Base-by-base conservation (phyloP, 352 stramenopile genomes). In the Peronospora destructor region DNA sequence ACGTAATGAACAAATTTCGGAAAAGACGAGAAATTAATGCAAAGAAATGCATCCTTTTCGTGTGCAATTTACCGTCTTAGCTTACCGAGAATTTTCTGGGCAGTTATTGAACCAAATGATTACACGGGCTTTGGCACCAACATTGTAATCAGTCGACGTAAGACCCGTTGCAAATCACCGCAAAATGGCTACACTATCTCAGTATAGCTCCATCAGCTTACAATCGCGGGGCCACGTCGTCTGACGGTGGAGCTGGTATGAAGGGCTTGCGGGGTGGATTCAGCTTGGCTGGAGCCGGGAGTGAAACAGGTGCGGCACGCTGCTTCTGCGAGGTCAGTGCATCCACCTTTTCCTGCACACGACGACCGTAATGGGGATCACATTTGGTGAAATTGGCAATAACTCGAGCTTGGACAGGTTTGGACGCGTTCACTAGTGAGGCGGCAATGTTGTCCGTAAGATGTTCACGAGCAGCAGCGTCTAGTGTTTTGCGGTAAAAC, bases 381-480 rank as follows among this genome's bases (percentile, higher is more conserved):
- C 85, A 87, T 36, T 89, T 63, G 10, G 60, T 61, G 42, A 96
- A 96, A 68, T 96, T 96, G 45, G 74, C 76, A 49, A 96, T 80
- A 13, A 81, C 82, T 17, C 87, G 76, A 14, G 64, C 60, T 49
- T 94, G 87, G 42, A 97, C 85, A 3, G 77, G 68, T 53, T 78
- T 57, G 25, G 85, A 85, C 11, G 85, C 87, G 49, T 91, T 87
- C 11, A 68, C 79, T 16, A 91, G 61, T 61, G 85, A 80, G 8
- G 72, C 76, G 23, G 88, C 85, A 40, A 97, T 92, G 68, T 97
- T 96, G 59, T 67, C 62, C 12, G 85, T 92, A 16, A 97, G 73
- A 2, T 80, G 73, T 25, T 92, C 77, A 9, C 85, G 74, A 7
- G 33, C 84, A 6, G 45, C 82, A 3, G 65, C 68, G 21, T 85